Evolutionary conservation across 164 flowering plant genomes (phyloP), one percentile per base, ranked within the genome.

Genomic region (Stephania japonica): DNA sequence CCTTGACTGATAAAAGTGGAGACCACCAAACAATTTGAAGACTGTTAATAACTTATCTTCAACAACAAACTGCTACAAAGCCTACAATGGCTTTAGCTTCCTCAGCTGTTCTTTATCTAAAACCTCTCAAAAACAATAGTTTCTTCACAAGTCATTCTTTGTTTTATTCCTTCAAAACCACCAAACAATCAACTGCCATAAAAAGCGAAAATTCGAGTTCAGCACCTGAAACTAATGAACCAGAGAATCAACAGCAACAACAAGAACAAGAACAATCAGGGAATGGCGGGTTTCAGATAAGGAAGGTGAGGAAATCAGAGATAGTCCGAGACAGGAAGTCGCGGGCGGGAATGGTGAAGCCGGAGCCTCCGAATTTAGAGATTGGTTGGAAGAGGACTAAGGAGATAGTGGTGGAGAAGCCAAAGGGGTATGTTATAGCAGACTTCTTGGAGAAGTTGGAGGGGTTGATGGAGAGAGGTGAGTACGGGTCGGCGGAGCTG

Each of bases 301-400:
- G 86, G 64, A 87, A 84, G 75, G 79, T 88, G 13, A 79, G 91
- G 50, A 85, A 77, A 71, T 90, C 94, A 0, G 94, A 81, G 26
- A 86, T 92, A 25, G 69, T 85, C 10, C 83, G 89, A 3, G 89
- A 89, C 49, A 72, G 85, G n/a, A 81, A 77, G 47, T 19, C 85
- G 0, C 47, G 70, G 21, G 61, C 68, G 1, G 84, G 75, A 5
- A 62, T 93, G 0, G 84, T 53, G 24, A 85, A 80, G 69, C 84
- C 84, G 0, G 91, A 90, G 79, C 96, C 97, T 0, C 88, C 83
- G 12, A 93, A 90, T 75, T 87, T 85, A 65, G 91, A 93, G 78
- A 83, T 93, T 1, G 98, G 98, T 5, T 93, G 98, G 98, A 93
- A 89, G 80, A 84, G 96, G 62, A 93, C 93, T 3, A 90, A 90